Percentiles rank a stretch among this genome's conserved stretches.
Evolutionary conservation across 495 filamentous ascomycete genomes (phyloP).

Genomic region (Usnea hakonensis): DNA sequence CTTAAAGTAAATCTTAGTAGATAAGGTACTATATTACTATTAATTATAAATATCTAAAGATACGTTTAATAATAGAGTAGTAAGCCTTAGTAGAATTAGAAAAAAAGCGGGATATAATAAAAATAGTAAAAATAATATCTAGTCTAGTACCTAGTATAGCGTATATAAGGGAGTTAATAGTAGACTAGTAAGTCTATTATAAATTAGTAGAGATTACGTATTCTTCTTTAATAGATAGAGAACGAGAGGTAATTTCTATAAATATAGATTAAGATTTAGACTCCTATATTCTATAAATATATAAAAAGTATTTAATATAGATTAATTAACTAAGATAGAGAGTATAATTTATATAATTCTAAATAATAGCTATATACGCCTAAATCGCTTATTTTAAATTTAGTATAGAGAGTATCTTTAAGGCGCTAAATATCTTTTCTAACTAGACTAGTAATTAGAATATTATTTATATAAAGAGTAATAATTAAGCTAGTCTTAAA

Average conservation of each 20-base stretch:
- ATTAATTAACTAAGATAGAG: neutral
- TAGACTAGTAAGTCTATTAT: neutral
- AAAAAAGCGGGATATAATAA: too few species aligned
- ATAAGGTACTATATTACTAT: neutral
- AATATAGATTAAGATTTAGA: conserved; percentile 4
- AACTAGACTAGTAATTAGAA: neutral
- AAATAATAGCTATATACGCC: neutral
- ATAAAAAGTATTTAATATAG: conserved; percentile 1
- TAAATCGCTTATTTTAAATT: conserved; percentile 5
- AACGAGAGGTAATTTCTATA: neutral
- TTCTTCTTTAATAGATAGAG: neutral
- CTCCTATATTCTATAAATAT: conserved; percentile 3
- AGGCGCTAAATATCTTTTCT: neutral
- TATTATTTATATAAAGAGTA: conserved; percentile 7
- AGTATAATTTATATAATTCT: neutral
- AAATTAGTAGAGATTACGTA: neutral
- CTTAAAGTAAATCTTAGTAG: neutral
- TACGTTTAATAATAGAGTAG: neutral
- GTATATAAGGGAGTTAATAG: too few species aligned
- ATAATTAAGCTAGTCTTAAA: too few species aligned
- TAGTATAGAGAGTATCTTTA: conserved; percentile 1
- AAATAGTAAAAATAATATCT: neutral
- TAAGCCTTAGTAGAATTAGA: neutral
- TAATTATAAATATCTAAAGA: neutral
- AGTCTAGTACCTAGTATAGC: neutral